phyloP scores from a whole-genome alignment of 1,284 basidiomycete genomes.

The Marasmius tenuissimus region DNA sequence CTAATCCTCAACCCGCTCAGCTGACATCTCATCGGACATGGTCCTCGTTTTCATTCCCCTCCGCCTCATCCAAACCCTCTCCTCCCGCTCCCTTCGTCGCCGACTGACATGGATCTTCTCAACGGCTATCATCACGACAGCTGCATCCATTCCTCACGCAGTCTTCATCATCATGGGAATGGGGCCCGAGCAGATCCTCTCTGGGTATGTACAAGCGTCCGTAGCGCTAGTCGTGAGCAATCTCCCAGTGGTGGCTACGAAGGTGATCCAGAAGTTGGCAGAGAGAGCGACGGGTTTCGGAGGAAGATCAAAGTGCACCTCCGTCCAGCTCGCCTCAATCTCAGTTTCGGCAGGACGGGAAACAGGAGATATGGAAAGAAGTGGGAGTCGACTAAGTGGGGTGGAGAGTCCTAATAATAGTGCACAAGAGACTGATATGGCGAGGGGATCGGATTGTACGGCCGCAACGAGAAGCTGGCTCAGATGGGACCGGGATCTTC shows the following conservation, averaged over 20 bases:
- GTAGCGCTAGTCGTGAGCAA: neutral
- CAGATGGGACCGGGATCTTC: neutral
- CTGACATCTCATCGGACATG: neutral
- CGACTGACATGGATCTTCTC: neutral
- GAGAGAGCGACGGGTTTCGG: neutral
- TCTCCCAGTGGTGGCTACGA: neutral
- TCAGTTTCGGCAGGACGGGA: neutral
- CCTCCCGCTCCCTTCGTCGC: neutral
- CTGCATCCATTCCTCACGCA: neutral
- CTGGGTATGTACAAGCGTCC: neutral
- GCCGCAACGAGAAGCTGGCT: neutral
- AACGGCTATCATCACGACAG: neutral
- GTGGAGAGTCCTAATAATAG: neutral
- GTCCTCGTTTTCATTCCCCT: neutral
- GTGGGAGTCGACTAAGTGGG: neutral
- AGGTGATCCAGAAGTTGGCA: neutral
- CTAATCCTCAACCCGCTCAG: neutral
- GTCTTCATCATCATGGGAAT: neutral
- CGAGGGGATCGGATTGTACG: neutral
- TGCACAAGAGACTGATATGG: neutral
- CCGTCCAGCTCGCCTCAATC: neutral
- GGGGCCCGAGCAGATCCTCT: neutral
- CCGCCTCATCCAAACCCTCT: neutral
- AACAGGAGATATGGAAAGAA: neutral
- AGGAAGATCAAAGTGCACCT: neutral